Base-by-base conservation (phyloP, 805 yeast species). In the Wickerhamiella spandovensis region DNA sequence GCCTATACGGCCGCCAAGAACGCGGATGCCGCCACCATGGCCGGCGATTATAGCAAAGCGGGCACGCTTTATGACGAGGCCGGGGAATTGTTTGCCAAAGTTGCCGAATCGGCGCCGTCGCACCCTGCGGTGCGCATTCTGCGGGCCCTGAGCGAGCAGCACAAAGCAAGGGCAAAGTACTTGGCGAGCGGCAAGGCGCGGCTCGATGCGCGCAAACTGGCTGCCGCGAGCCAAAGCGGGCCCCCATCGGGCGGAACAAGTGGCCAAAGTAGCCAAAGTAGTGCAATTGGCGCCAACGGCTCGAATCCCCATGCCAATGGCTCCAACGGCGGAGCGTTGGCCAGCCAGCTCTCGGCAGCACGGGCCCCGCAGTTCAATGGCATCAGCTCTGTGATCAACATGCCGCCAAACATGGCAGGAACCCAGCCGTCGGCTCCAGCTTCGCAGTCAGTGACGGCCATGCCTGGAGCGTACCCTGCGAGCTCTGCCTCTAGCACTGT, bases 1-100 rank as follows among this genome's bases (percentile, higher is more conserved):
- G 75, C 75, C 2, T 78, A 77, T 54, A 70, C 70, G 25, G 61
- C 72, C 3, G 77, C 78, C 18, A 74, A 73, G 50, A 69, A 66
- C 44, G 84, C 83, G 0, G 83, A 80, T 53, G 61, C 65, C 24
- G 70, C 75, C 12, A 68, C 72, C 1, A 53, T 69, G 28, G 66
- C 68, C 44, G 72, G 72, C 8, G 74, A 76, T 43, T 67, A 67
- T 35, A 56, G 59, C 6, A 66, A 66, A 22, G 77, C 81, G 0
- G 64, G 72, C 5, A 52, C 56, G 3, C 56, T 63, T 9, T 77
- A 74, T 55, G 52, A 54, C 8, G 61, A 66, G 18, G 72, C 78
- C 0, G 59, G 72, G 5, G 58, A 56, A 1, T 50, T 60, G 48
- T 66, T 74, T 47, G 56, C 57, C 6, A 55, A 62, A 30, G 67